Evolutionary conservation across 768 basidiomycete species (phyloP).

Genomic region (Thelephora aurantiotincta): DNA sequence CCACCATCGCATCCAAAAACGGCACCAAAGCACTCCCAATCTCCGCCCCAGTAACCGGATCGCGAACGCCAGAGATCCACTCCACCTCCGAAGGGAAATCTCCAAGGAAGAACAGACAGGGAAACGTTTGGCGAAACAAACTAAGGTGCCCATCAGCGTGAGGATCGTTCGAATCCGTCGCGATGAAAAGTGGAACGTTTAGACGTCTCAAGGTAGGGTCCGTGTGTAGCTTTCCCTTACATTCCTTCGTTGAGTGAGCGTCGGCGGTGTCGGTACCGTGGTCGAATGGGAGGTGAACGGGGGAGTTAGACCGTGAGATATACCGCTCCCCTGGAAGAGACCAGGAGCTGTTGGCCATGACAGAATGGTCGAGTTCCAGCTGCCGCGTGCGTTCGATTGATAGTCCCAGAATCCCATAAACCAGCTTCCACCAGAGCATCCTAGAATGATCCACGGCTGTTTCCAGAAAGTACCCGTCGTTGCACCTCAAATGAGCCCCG

Average conservation of each 20-base stretch:
- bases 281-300: conserved; percentile 15
- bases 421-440: conserved; percentile 41
- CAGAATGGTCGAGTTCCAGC: conserved; percentile 9
- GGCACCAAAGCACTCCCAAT: conserved; percentile 38
- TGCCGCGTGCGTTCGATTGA: conserved; percentile 8
- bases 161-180: conserved; percentile 41
- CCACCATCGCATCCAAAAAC: conserved; percentile 60
- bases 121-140: conserved; percentile 38
- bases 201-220: conserved; percentile 20
- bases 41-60: conserved; percentile 32
- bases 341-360: conserved; percentile 3
- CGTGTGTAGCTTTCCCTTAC: conserved; percentile 32
- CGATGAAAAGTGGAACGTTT: conserved; percentile 50
- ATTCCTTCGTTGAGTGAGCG: conserved; percentile 11
- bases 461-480: conserved; percentile 47
- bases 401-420: conserved; percentile 32
- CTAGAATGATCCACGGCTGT: conserved; percentile 28
- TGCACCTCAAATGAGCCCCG: conserved; percentile 53
- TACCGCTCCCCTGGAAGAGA: conserved; percentile 4
- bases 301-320: conserved; percentile 11
- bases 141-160: conserved; percentile 26
- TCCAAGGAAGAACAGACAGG: conserved; percentile 44
- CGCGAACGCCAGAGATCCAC: conserved; percentile 22
- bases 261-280: conserved; percentile 13
- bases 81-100: conserved; percentile 27